Percentiles rank a stretch among this genome's conserved stretches.
Evolutionary conservation across 2,329 filamentous ascomycete genomes (phyloP).

Genomic region (Pseudogymnoascus sp.): DNA sequence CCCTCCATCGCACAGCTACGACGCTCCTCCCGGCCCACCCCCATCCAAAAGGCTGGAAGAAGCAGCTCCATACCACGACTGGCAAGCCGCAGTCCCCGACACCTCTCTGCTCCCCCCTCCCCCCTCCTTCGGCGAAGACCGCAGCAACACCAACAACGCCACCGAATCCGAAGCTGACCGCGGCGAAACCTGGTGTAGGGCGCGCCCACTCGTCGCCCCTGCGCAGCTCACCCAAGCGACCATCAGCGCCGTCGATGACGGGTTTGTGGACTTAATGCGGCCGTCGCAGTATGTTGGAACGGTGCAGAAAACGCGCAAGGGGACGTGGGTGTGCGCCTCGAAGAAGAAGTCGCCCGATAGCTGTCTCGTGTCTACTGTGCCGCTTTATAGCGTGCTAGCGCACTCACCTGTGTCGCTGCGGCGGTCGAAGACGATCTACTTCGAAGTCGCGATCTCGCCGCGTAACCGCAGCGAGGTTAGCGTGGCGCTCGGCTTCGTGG

Average conservation of each 20-base stretch:
- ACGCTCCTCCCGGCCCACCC: constrained; percentile 32
- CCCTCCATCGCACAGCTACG: constrained; percentile 22
- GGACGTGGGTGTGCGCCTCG: constrained; percentile 43
- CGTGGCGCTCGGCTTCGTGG: constrained; percentile 61
- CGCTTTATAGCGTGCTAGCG: constrained; percentile 54
- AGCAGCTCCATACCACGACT: constrained; percentile 47
- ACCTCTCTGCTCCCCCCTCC: constrained; percentile 65
- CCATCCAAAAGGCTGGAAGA: constrained; percentile 13
- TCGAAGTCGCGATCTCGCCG: constrained; percentile 54
- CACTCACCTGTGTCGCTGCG: constrained; percentile 45
- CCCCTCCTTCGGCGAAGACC: constrained; percentile 56
- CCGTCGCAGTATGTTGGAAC: constrained; percentile 41
- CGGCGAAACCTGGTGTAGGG: constrained; percentile 56
- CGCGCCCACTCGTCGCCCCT: constrained; percentile 49
- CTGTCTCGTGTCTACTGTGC: constrained; percentile 58
- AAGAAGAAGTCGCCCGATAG: constrained; percentile 44
- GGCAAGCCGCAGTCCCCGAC: constrained; percentile 63
- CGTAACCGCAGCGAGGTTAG: constrained; percentile 32
- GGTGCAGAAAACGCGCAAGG: constrained; percentile 37
- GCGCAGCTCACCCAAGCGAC: constrained; percentile 39
- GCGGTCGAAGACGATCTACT: constrained; percentile 54
- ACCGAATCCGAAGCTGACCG: constrained; percentile 52
- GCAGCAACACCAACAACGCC: constrained; percentile 62
- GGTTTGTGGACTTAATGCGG: constrained; percentile 46
- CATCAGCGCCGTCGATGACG: constrained; percentile 38